Evolutionary conservation across 106 monocot species (phyloP), one percentile per base, ranked within the genome.

Genomic region (Dendrobium nobile): DNA sequence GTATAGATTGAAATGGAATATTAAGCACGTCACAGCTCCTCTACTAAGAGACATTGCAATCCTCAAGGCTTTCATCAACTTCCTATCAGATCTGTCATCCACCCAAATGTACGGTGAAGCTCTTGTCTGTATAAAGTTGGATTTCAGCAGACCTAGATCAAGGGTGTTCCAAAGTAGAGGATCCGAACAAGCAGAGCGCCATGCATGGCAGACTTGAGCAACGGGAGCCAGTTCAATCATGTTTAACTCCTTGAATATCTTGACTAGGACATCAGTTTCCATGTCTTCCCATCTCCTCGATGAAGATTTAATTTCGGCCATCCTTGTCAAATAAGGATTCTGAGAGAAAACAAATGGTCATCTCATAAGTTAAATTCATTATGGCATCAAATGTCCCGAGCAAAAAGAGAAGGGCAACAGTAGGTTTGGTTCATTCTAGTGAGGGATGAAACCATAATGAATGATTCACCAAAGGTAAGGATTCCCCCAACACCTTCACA

Each of bases 1-100:
- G 79, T 91, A 97, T 9, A 97, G 80, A 88, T 97, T 88, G 79
- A 90, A 92, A 80, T 94, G 97, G 73, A 97, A 94, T 61, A 97
- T 83, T 84, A 97, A 64, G 77, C 84, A 89, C 24, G 87, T 67
- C 16, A 94, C 79, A 54, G 84, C 90, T 81, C 92, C 91, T 45
- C 77, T 74, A 75, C 94, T 94, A 18, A 97, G 86, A 27, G 89
- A 89, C 92, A 94, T 91, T 4, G 92, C 84, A 40, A 90, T 75
- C 82, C 85, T 87, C 75, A 97, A 41, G 15, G 94, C 77, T 87
- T 82, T 86, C 17, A 80, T 84, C 27, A 97, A 78, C 37, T 83
- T 89, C 84, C 78, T 86, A 75, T 97, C 94, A 54, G 94, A 97
- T 44, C 90, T 82, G 54, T 89, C 89, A 81, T 90, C 88, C 9